These are phyloP conservation scores for Ceratobasidium sp. DNA, from an alignment of 1,284 basidiomycete species.

Conservation along the genomic window DNA sequence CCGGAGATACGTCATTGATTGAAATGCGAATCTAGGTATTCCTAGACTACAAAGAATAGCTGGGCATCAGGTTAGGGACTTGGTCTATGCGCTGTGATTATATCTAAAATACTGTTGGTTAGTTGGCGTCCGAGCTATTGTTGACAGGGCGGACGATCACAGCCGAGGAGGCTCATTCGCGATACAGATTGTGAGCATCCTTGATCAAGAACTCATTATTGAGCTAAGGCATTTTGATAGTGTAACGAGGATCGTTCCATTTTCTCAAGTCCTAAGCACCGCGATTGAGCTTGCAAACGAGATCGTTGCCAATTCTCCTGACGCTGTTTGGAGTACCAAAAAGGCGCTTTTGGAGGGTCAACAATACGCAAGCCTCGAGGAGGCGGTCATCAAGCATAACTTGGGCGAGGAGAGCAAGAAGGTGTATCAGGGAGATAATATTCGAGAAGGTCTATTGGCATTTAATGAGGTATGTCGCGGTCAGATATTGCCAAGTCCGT, in stretches of 20 bases:
- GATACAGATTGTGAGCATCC: slow-evolving; percentile 81
- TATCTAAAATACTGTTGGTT: slow-evolving; percentile 34
- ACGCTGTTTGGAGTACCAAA: slow-evolving; percentile 85
- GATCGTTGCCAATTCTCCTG: slow-evolving; percentile 80
- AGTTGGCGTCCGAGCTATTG: slow-evolving; percentile 85
- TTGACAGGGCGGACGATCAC: slow-evolving; percentile 77
- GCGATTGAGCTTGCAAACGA: slow-evolving; percentile 76
- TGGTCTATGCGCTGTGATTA: not conserved
- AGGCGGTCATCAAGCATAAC: slow-evolving; percentile 67
- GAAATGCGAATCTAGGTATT: slow-evolving; percentile 57
- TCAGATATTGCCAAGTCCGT: slow-evolving; percentile 25
- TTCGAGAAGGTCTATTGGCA: slow-evolving; percentile 72
- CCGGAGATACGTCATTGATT: no score
- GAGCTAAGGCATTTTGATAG: slow-evolving; percentile 59
- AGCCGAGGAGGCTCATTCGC: slow-evolving; percentile 75
- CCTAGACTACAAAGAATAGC: slow-evolving; percentile 71
- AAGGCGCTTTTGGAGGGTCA: slow-evolving; percentile 70
- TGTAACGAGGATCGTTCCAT: slow-evolving; percentile 77
- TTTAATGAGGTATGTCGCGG: slow-evolving; percentile 62
- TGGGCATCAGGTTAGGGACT: slow-evolving; percentile 73
- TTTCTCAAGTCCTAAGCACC: slow-evolving; percentile 68
- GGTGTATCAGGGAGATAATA: slow-evolving; percentile 78
- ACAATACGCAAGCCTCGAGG: slow-evolving; percentile 69
- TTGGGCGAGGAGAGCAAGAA: slow-evolving; percentile 67
- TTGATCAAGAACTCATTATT: not conserved